These are phyloP conservation scores for Hypoxylon cercidicola DNA, from an alignment of 495 filamentous ascomycete species.

Conservation along the genomic window DNA sequence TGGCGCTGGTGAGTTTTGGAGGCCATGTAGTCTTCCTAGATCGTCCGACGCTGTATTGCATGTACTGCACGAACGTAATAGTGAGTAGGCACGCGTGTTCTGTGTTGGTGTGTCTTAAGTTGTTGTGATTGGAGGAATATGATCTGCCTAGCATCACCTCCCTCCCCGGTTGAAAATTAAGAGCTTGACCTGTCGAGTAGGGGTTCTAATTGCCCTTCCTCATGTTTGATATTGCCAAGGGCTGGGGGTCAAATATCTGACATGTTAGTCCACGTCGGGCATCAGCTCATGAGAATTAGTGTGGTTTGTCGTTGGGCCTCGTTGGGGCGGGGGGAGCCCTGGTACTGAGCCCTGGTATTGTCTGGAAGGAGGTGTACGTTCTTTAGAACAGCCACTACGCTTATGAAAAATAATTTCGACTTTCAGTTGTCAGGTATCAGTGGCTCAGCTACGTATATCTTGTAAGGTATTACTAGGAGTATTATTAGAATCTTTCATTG, in stretches of 20 bases:
- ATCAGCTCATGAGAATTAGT: conserved; percentile 29
- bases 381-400: conserved; percentile 3
- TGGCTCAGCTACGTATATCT: conserved; percentile 14
- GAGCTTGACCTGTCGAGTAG: conserved; percentile 29
- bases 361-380: conserved; percentile 11
- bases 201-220: conserved; percentile 1
- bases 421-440: neutral
- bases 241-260: conserved; percentile 19
- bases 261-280: conserved; percentile 35
- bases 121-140: conserved; percentile 32
- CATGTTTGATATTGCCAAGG: conserved; percentile 15
- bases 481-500: neutral
- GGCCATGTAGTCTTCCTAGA: conserved; percentile 24
- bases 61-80: conserved; percentile 30
- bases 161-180: conserved; percentile 17
- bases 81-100: conserved; percentile 10
- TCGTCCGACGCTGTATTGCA: conserved; percentile 29
- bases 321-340: conserved; percentile 28
- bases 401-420: conserved; percentile 1
- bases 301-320: conserved; percentile 38
- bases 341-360: conserved; percentile 18
- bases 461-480: conserved; percentile 1
- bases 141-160: conserved; percentile 15
- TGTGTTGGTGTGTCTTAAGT: conserved; percentile 17
- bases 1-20: conserved; percentile 18